Percentiles rank a stretch among this genome's conserved stretches.
Conservation (phyloP, 495 filamentous ascomycete genomes). For the Beverwykella pulmonaria region DNA sequence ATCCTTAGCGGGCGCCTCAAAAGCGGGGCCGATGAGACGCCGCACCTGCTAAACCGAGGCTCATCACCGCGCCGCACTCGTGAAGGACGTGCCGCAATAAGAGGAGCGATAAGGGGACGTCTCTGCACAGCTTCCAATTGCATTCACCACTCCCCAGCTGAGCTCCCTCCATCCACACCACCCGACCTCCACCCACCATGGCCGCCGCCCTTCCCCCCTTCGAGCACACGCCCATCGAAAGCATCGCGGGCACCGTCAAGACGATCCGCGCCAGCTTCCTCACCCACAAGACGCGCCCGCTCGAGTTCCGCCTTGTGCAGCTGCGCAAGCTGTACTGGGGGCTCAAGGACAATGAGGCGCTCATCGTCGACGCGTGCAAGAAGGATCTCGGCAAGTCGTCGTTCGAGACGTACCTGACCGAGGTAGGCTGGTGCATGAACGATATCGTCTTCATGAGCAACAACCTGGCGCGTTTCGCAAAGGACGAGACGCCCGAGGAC, state of each 20-base stretch:
- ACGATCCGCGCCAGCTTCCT: constrained; percentile 65
- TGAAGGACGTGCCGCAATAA: not conserved
- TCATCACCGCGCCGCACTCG: not conserved
- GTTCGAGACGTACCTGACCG: constrained; percentile 70
- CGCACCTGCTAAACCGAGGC: not conserved
- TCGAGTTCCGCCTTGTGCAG: constrained; percentile 81
- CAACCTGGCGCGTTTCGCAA: constrained; percentile 77
- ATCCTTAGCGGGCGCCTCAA: not conserved
- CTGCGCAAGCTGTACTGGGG: constrained; percentile 94
- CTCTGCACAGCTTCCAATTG: not conserved
- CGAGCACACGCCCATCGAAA: constrained; percentile 66
- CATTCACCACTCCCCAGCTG: not conserved
- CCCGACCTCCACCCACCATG: constrained; percentile 30
- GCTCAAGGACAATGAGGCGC: constrained; percentile 71
- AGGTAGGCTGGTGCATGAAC: constrained; percentile 72
- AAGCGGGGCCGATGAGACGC: not conserved
- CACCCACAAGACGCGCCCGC: constrained; percentile 75
- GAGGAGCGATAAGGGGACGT: not conserved
- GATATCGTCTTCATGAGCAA: constrained; percentile 76
- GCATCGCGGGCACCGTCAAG: constrained; percentile 62
- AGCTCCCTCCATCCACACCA: not conserved
- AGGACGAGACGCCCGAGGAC: constrained; percentile 75
- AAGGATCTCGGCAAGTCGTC: constrained; percentile 72
- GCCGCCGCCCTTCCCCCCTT: constrained; percentile 51
- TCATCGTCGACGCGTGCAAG: constrained; percentile 68